Base-by-base conservation (phyloP, 2,329 filamentous ascomycete species). In the Diaporthe ilicicola region DNA sequence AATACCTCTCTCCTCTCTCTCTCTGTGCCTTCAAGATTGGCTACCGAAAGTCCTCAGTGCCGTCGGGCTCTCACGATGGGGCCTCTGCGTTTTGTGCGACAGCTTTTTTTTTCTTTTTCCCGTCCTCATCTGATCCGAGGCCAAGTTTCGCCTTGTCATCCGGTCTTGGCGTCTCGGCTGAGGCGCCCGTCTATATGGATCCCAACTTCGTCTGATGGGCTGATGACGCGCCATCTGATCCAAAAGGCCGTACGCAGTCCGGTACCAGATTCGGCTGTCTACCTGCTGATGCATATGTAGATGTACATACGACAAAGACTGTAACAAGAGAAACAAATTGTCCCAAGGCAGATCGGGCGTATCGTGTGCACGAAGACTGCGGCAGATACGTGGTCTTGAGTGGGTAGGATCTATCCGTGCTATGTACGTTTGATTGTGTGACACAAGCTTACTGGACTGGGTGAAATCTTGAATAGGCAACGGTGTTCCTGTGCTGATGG, bases 191-290 rank as follows among this genome's bases (percentile, higher is more conserved):
- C 24, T 37, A 13, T 22, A 64, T 8, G 44, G n/a, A 50, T 64
- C 44, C 37, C 59, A 64, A 50, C 29, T 19, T 64, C 44, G n/a
- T 64, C 59, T 24, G n/a, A 42, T 50, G 29, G 29, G 13, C n/a
- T 22, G 59, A 50, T 64, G 59, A 64, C 59, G 59, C 59, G 27
- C 37, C 50, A 50, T 64, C 59, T 64, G 44, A 64, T 64, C 59
- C 59, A 64, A 42, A 50, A 37, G 42, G 9, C 59, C 59, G 22
- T 12, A 46, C n/a, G 19, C n/a, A 24, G 44, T 37, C 59, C 44
- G 44, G 32, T 48, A 37, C n/a, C 32, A 48, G 44, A 10, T 12
- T 37, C 29, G 44, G 44, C 19, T 12, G 44, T 13, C 44, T 44
- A 64, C 22, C 17, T 13, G 15, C 59, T 37, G 59, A 13, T 37